These are phyloP conservation scores for Malassezia globosa DNA, from an alignment of 1,284 basidiomycete genomes.

Conservation along the genomic window DNA sequence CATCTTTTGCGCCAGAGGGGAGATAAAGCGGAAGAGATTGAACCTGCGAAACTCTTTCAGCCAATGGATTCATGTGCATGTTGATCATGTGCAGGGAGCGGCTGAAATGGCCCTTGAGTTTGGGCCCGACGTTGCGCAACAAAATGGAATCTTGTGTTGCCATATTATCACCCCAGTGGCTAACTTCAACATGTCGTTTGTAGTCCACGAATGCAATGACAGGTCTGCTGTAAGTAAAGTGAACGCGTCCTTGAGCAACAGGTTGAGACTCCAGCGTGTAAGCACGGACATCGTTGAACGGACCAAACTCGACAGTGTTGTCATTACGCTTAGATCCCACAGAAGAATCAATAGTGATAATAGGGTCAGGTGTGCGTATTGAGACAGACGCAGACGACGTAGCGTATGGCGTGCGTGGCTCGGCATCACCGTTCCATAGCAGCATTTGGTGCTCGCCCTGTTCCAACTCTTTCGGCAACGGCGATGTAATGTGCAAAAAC, in stretches of 20 bases:
- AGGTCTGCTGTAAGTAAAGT: constrained; percentile 70
- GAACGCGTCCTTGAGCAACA: constrained; percentile 53
- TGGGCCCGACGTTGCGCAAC: constrained; percentile 74
- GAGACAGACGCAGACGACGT: constrained; percentile 74
- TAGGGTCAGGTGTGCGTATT: constrained; percentile 48
- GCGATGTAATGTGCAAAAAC: constrained; percentile 62
- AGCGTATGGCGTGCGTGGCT: constrained; percentile 69
- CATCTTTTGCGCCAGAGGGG: constrained; percentile 17
- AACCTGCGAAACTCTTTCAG: constrained; percentile 51
- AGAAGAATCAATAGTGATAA: constrained; percentile 46
- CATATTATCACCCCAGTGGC: constrained; percentile 90
- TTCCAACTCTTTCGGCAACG: constrained; percentile 62
- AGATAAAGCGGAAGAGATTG: constrained; percentile 6
- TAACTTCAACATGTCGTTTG: constrained; percentile 72
- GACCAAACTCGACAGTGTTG: constrained; percentile 73
- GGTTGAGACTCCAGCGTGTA: constrained; percentile 49
- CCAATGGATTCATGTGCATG: constrained; percentile 58
- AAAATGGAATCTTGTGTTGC: constrained; percentile 80
- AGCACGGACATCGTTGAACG: constrained; percentile 62
- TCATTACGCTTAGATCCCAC: constrained; percentile 61
- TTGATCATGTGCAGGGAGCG: constrained; percentile 69
- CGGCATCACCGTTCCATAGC: constrained; percentile 63
- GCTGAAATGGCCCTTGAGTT: constrained; percentile 90
- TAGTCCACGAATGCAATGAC: constrained; percentile 65
- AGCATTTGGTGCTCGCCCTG: constrained; percentile 73